These are phyloP conservation scores for Skeletonema costatum DNA, from an alignment of 108 stramenopile genomes.

Conservation along the genomic window DNA sequence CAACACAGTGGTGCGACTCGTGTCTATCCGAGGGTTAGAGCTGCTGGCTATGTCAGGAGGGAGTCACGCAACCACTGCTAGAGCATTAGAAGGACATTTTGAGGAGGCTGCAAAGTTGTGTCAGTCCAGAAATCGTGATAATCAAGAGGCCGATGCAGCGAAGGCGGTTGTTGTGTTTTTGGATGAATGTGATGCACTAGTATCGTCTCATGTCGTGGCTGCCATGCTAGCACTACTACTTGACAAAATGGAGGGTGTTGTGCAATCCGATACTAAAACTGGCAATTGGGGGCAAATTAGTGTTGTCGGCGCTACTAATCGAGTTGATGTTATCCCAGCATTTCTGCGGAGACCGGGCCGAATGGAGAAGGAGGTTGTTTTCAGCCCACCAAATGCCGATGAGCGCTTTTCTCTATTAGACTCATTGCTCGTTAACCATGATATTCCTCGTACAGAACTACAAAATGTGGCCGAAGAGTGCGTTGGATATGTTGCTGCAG, in stretches of 20 bases:
- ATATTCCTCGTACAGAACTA: slow-evolving; percentile 30
- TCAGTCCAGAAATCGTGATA: not conserved
- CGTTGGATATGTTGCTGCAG: slow-evolving; percentile 86
- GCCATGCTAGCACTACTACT: slow-evolving; percentile 65
- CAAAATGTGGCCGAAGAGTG: slow-evolving; percentile 65
- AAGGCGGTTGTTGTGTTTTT: slow-evolving; percentile 64
- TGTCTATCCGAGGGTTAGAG: slow-evolving; percentile 56
- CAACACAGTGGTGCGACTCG: slow-evolving; percentile 19
- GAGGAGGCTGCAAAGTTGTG: slow-evolving; percentile 18
- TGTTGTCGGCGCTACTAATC: slow-evolving; percentile 84
- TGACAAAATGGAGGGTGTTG: slow-evolving; percentile 49
- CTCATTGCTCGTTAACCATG: slow-evolving; percentile 31
- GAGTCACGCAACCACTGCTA: slow-evolving; percentile 36
- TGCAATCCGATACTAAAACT: not conserved
- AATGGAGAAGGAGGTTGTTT: slow-evolving; percentile 69
- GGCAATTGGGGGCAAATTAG: slow-evolving; percentile 50
- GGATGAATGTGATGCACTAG: slow-evolving; percentile 86
- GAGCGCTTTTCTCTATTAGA: slow-evolving; percentile 57
- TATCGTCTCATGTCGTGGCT: slow-evolving; percentile 56
- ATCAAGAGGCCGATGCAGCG: not conserved
- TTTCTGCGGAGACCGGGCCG: slow-evolving; percentile 76
- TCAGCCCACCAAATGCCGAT: slow-evolving; percentile 62
- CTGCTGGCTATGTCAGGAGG: slow-evolving; percentile 32
- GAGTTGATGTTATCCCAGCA: slow-evolving; percentile 72
- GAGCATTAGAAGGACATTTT: slow-evolving; percentile 35